Evolutionary conservation across 225 moss, liverwort and hornwort genomes (phyloP).

Genomic region (Bryoerythrophyllum caledonicum): DNA sequence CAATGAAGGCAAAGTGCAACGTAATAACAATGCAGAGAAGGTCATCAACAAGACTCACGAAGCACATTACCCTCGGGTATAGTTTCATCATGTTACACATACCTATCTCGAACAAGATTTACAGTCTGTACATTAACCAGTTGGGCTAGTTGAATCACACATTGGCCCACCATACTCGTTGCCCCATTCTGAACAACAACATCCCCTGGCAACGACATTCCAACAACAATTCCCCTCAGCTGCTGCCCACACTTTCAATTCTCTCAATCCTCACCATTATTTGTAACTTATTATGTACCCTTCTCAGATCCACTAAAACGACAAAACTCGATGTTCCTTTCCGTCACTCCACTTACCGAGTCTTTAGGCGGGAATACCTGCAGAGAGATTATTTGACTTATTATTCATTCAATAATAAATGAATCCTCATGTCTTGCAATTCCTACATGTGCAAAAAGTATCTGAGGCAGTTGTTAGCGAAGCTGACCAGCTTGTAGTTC

Average conservation of each 20-base stretch:
- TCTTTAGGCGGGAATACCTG: no score
- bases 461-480: no score
- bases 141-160: slow-evolving; percentile 80
- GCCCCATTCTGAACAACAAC: slow-evolving; percentile 92
- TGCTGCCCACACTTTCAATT: slow-evolving; percentile 33
- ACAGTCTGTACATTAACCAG: slow-evolving; percentile 61
- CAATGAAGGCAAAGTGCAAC: no score
- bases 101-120: slow-evolving; percentile 89
- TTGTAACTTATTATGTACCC: no score
- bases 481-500: slow-evolving; percentile 61
- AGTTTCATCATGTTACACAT: slow-evolving; percentile 30
- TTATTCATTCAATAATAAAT: slow-evolving; percentile 13
- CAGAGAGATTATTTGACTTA: no score
- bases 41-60: slow-evolving; percentile 9
- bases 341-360: no score
- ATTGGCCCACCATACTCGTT: slow-evolving; percentile 93
- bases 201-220: slow-evolving; percentile 69
- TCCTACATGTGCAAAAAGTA: slow-evolving; percentile 27
- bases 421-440: slow-evolving; percentile 7
- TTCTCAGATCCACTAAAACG: no score
- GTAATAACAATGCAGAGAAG: background rate
- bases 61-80: slow-evolving; percentile 26
- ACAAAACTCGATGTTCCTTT: no score
- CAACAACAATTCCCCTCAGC: slow-evolving; percentile 49
- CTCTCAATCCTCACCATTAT: no score